phyloP scores from a whole-genome alignment of 2,329 filamentous ascomycete species.

The Penicillium expansum region DNA sequence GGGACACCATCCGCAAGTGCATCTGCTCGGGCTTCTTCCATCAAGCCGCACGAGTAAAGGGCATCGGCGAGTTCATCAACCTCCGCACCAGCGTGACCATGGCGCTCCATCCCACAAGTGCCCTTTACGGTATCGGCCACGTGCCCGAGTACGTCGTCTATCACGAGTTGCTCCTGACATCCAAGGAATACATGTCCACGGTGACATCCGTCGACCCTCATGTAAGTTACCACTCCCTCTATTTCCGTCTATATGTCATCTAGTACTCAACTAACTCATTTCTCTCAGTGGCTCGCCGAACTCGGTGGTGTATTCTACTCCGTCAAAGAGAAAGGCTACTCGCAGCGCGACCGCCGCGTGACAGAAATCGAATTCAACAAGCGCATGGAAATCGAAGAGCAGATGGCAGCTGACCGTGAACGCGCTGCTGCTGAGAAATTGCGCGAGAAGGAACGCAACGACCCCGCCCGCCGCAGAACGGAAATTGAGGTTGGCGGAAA shows the following conservation, averaged over 20 bases:
- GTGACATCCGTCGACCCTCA: constrained; percentile 95
- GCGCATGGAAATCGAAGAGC: constrained; percentile 86
- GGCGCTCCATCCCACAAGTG: constrained; percentile 89
- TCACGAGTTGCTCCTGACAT: constrained; percentile 94
- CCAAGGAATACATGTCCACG: constrained; percentile 96
- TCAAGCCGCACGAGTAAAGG: constrained; percentile 92
- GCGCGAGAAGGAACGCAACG: constrained; percentile 38
- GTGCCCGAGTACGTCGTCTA: constrained; percentile 97
- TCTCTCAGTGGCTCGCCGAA: constrained; percentile 76
- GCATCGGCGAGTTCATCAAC: constrained; percentile 96
- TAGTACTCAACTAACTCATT: constrained; percentile 4
- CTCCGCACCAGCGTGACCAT: constrained; percentile 90
- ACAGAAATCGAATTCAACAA: constrained; percentile 90
- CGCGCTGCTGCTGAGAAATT: constrained; percentile 44
- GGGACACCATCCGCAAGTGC: constrained; percentile 92
- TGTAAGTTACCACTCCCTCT: constrained; percentile 33
- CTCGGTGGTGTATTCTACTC: constrained; percentile 96
- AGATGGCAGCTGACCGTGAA: constrained; percentile 85
- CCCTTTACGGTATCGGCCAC: constrained; percentile 88
- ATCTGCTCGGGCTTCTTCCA: constrained; percentile 99
- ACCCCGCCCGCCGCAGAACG: constrained; percentile 33
- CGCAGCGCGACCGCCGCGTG: constrained; percentile 76
- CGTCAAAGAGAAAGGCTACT: constrained; percentile 96
- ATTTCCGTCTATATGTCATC: neutral
- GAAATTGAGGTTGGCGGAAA: constrained; percentile 37